Base-by-base conservation (phyloP, 2,329 filamentous ascomycete species). In the Trichophyton rubrum region DNA sequence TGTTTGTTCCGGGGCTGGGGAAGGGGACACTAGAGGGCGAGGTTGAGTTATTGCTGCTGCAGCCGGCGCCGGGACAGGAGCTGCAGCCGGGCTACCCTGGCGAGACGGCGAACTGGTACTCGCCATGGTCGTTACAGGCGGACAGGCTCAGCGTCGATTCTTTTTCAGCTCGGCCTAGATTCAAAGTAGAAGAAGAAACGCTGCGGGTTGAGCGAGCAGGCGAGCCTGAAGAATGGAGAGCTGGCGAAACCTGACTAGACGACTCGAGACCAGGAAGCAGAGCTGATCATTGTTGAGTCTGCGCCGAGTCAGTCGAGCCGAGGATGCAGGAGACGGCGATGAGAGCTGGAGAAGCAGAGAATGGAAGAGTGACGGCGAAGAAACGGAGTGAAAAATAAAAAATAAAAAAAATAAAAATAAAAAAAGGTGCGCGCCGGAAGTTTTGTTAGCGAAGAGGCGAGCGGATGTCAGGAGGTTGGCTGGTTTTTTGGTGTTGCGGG, bases 21-120 rank as follows among this genome's bases (percentile, higher is more conserved):
- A 62, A 47, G 64, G 53, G 43, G 64, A 59, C n/a, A 64, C 38
- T 22, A 17, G 33, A 47, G n/a, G 40, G 6, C n/a, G 33, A 38
- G 33, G 40, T 43, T 17, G 40, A 43, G 43, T 8, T 47, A 20
- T 9, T 17, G 43, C 17, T 24, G 43, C 7, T 15, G 43, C 17
- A 20, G 43, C 43, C 43, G 43, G 43, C 17, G 43, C 43, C 47
- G 6, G 56, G 27, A 15, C 35, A 43, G 40, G 35, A 38, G 45
- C 15, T 20, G 9, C 24, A 53, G 20, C 57, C 53, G 43, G 61
- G 53, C 41, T 30, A 15, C 43, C 59, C 43, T 53, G 58, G 58
- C 15, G 61, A 62, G 33, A 60, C 53, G 55, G 58, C 56, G 57
- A 38, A 30, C 58, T 38, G 55, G 38, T 60, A 45, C 61, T 62